phyloP scores from a whole-genome alignment of 768 basidiomycete genomes.

The Tubosaeta brunneosetosa region DNA sequence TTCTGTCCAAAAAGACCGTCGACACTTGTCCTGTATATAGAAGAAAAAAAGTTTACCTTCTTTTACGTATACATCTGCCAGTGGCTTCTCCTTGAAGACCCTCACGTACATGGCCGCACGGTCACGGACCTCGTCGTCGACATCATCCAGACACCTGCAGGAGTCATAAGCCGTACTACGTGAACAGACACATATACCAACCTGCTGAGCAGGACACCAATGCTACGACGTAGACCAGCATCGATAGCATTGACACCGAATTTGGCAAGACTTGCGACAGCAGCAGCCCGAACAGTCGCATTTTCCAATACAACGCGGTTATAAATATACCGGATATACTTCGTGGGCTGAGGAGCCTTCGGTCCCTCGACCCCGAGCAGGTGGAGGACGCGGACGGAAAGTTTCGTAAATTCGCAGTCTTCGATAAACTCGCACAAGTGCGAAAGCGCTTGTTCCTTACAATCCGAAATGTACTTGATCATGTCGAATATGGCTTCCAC shows the following conservation, averaged over 20 bases:
- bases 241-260: conserved; percentile 91
- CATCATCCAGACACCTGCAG: conserved; percentile 84
- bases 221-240: conserved; percentile 71
- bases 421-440: conserved; percentile 99
- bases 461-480: conserved; percentile 96
- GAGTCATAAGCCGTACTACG: conserved; percentile 2
- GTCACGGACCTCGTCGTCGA: conserved; percentile 98
- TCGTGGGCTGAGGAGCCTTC: conserved; percentile 91
- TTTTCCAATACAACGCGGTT: conserved; percentile 99
- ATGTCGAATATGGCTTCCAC: conserved; percentile 99
- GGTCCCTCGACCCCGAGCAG: conserved; percentile 95
- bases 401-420: conserved; percentile 99
- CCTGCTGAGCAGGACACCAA: conserved; percentile 83
- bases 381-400: conserved; percentile 95
- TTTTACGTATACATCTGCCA: conserved; percentile 86
- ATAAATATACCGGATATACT: conserved; percentile 99
- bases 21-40: neutral
- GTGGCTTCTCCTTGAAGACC: conserved; percentile 69
- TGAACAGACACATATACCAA: conserved; percentile 29
- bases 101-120: conserved; percentile 93
- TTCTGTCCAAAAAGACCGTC: conserved; percentile 46
- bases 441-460: conserved; percentile 95
- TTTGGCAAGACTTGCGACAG: conserved; percentile 91
- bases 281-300: conserved; percentile 94
- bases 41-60: conserved; percentile 61